These are phyloP conservation scores for Suzukiozyma palmioleophila DNA, from an alignment of 1,139 yeast genomes.

Conservation along the genomic window DNA sequence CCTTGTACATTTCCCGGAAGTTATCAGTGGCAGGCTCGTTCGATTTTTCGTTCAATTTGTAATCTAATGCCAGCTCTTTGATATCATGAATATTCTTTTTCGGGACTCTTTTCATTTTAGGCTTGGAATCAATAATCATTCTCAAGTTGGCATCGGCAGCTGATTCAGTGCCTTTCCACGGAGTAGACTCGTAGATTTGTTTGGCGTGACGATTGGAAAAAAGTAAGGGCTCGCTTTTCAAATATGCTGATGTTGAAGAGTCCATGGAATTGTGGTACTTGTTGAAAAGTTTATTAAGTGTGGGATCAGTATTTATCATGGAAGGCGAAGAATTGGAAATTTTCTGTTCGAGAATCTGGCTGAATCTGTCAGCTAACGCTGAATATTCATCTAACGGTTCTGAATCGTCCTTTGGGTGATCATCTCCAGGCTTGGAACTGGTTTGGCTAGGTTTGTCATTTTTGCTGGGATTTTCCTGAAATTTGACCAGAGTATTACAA, in stretches of 20 bases:
- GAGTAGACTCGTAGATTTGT: slow-evolving; percentile 41
- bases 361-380: slow-evolving; percentile 22
- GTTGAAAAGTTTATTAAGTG: slow-evolving; percentile 11
- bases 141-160: slow-evolving; percentile 49
- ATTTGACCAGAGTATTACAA: background rate
- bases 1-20: slow-evolving; percentile 60
- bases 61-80: slow-evolving; percentile 63
- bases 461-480: background rate
- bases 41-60: slow-evolving; percentile 34
- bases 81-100: slow-evolving; percentile 42
- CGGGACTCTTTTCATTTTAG: slow-evolving; percentile 38
- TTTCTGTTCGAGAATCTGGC: slow-evolving; percentile 27
- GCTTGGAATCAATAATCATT: slow-evolving; percentile 57
- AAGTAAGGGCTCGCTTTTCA: slow-evolving; percentile 27
- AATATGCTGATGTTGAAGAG: slow-evolving; percentile 14
- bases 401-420: background rate
- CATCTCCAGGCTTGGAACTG: background rate
- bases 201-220: slow-evolving; percentile 42
- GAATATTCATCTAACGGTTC: slow-evolving; percentile 11
- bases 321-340: slow-evolving; percentile 13
- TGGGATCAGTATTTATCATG: slow-evolving; percentile 17
- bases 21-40: slow-evolving; percentile 38
- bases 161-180: slow-evolving; percentile 71
- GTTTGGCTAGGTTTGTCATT: background rate
- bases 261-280: slow-evolving; percentile 8